phyloP scores from a whole-genome alignment of 139 green algal genomes.

The Eudorina sp. region DNA sequence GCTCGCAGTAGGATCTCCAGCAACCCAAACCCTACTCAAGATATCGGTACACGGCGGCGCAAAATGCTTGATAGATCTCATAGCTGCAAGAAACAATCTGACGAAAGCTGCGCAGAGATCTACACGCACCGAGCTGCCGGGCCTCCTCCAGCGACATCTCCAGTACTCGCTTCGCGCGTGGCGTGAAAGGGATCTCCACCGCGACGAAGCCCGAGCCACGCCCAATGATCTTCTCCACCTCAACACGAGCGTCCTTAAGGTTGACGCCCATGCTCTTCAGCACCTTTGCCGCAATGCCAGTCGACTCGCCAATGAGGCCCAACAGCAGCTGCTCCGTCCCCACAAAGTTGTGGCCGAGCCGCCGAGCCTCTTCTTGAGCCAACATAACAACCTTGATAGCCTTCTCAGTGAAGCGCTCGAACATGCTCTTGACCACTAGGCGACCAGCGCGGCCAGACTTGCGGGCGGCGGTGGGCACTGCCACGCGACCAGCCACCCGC shows the following conservation, averaged over 20 bases:
- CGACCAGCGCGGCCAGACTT: neutral
- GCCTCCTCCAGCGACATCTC: conserved; percentile 99
- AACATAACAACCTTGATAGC: conserved; percentile 97
- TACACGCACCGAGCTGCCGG: conserved; percentile 89
- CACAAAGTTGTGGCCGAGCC: conserved; percentile 99
- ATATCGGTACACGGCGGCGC: neutral
- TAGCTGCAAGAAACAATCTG: too few relatives aligned
- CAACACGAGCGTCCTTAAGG: conserved; percentile 95
- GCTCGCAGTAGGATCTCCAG: conserved; percentile 20
- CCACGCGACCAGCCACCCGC: conserved; percentile 31
- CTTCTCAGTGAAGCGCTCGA: conserved; percentile 99
- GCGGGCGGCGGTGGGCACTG: conserved; percentile 10
- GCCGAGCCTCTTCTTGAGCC: conserved; percentile 96
- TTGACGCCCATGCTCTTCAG: conserved; percentile 99
- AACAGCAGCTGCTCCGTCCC: conserved; percentile 99
- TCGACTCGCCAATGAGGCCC: conserved; percentile 98
- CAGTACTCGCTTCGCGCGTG: conserved; percentile 97
- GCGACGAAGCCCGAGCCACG: conserved; percentile 97
- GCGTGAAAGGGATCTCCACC: conserved; percentile 99
- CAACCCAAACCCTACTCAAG: conserved; percentile 8
- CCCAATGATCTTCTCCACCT: conserved; percentile 99
- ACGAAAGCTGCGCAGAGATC: neutral
- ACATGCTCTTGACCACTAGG: conserved; percentile 81
- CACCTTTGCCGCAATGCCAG: conserved; percentile 99
- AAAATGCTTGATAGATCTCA: neutral